Conservation (phyloP, 1,284 basidiomycete genomes). For the Malassezia brasiliensis region DNA sequence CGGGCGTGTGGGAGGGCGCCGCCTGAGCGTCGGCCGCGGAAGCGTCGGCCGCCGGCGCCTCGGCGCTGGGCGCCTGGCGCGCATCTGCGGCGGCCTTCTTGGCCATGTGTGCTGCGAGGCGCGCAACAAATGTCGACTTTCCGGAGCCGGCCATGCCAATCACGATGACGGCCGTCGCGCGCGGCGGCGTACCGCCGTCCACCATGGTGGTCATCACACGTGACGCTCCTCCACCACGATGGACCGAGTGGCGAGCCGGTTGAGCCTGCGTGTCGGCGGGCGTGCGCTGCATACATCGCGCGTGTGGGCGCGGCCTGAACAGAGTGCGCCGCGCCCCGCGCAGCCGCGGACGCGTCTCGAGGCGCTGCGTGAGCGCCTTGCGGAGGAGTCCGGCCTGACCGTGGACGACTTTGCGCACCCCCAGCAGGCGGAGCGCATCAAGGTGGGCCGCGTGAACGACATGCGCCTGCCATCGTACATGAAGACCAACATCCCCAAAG, state of each 20-base stretch:
- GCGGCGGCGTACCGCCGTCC: constrained; percentile 26
- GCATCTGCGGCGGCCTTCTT: constrained; percentile 8
- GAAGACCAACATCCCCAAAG: constrained; percentile 73
- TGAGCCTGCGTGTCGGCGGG: neutral
- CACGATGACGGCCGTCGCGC: constrained; percentile 44
- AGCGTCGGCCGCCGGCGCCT: neutral
- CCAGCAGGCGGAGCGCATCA: constrained; percentile 17
- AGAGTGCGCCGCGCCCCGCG: neutral
- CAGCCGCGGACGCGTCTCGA: constrained; percentile 6
- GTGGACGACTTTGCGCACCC: constrained; percentile 33
- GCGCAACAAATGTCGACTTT: constrained; percentile 85
- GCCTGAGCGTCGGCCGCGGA: constrained; percentile 53
- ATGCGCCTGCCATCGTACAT: constrained; percentile 74
- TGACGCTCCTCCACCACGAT: neutral
- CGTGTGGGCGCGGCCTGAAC: neutral
- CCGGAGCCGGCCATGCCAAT: constrained; percentile 84
- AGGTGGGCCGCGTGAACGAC: constrained; percentile 32
- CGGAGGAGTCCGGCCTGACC: constrained; percentile 21
- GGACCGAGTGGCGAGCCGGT: neutral
- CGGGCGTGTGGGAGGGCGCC: constrained; percentile 15
- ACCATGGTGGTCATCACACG: constrained; percentile 3
- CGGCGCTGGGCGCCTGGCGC: neutral
- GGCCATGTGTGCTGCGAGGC: constrained; percentile 27
- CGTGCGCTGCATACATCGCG: constrained; percentile 1
- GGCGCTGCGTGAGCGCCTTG: constrained; percentile 32